Evolutionary conservation across 2,329 filamentous ascomycete species (phyloP).

Genomic region (Arachnomyces sp.): DNA sequence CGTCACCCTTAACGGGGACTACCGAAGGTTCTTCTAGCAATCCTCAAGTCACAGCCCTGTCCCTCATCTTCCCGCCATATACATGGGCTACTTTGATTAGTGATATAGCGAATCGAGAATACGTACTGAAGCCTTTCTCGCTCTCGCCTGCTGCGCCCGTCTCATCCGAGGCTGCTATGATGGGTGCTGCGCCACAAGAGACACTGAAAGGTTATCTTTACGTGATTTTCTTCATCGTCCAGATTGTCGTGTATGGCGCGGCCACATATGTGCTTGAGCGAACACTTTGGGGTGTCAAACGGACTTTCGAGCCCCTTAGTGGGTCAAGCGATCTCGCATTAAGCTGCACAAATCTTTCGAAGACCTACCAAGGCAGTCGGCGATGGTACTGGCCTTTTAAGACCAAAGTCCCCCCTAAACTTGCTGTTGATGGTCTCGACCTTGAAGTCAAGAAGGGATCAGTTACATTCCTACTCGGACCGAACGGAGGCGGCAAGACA

Average conservation of each 20-base stretch:
- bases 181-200: no score
- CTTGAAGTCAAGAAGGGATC: conserved; percentile 65
- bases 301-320: conserved; percentile 61
- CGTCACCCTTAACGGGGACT: no score
- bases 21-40: conserved; percentile 58
- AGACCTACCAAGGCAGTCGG: no score
- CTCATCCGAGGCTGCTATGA: no score
- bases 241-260: no score
- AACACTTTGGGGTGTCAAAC: conserved; percentile 63
- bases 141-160: no score
- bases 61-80: conserved; percentile 70
- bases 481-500: conserved; percentile 78
- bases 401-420: conserved; percentile 51
- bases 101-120: conserved; percentile 65
- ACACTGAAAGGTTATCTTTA: no score
- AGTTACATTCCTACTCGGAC: conserved; percentile 73
- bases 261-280: conserved; percentile 39
- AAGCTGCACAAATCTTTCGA: no score
- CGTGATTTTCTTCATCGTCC: no score
- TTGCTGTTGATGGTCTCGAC: conserved; percentile 67
- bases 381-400: conserved; percentile 32
- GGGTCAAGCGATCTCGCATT: conserved; percentile 40
- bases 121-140: no score
- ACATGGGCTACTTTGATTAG: conserved; percentile 73
- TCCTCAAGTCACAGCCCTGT: conserved; percentile 57